phyloP scores from a whole-genome alignment of 2,329 filamentous ascomycete species.

The Blastomyces parvus region DNA sequence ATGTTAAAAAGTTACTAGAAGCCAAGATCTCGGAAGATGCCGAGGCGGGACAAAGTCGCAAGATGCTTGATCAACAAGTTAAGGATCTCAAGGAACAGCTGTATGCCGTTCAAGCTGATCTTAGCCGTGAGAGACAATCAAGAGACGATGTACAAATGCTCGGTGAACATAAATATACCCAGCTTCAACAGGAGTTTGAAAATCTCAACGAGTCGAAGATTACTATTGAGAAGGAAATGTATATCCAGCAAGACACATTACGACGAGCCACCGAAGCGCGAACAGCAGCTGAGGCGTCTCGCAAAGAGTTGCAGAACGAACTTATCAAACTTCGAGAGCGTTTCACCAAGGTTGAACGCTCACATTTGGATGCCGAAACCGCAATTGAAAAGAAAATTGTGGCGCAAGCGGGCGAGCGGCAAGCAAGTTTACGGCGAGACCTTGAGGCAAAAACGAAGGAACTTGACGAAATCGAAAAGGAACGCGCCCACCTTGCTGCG shows the following conservation, averaged over 20 bases:
- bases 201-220: slow-evolving; percentile 89
- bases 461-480: slow-evolving; percentile 67
- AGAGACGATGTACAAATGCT: slow-evolving; percentile 88
- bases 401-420: slow-evolving; percentile 67
- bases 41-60: slow-evolving; percentile 69
- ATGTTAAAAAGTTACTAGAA: slow-evolving; percentile 77
- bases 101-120: slow-evolving; percentile 73
- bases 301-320: slow-evolving; percentile 80
- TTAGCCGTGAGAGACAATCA: slow-evolving; percentile 85
- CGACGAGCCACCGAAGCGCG: slow-evolving; percentile 76
- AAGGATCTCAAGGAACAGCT: slow-evolving; percentile 78
- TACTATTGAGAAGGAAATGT: slow-evolving; percentile 95
- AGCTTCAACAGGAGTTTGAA: slow-evolving; percentile 75
- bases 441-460: slow-evolving; percentile 69
- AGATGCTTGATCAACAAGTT: slow-evolving; percentile 77
- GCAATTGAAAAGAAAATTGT: slow-evolving; percentile 71
- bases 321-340: slow-evolving; percentile 72
- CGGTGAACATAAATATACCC: slow-evolving; percentile 75
- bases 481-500: slow-evolving; percentile 64
- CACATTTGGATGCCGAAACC: slow-evolving; percentile 70
- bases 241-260: slow-evolving; percentile 85
- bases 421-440: slow-evolving; percentile 66
- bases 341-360: slow-evolving; percentile 76
- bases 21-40: slow-evolving; percentile 83
- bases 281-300: slow-evolving; percentile 69